A percentile compares a stretch with the other conserved stretches of the same genome.
These are phyloP conservation scores for Allomyces macrogynus DNA, from an alignment of 192 early-diverging fungal genomes.

Conservation along the genomic window DNA sequence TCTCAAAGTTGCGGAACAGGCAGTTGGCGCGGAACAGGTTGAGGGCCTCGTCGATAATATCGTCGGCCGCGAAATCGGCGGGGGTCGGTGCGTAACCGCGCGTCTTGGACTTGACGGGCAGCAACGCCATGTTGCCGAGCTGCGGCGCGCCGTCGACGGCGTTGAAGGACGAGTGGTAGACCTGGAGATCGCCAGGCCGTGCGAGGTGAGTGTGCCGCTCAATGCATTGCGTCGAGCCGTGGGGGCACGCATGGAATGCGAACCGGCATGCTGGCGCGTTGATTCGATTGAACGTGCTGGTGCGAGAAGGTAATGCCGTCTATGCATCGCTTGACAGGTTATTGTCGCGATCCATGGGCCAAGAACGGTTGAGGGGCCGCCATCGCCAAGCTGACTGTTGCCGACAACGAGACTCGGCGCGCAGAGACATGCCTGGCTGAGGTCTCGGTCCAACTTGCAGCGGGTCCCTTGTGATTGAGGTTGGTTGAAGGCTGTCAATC, in stretches of 20 bases:
- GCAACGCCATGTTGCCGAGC: constrained; percentile 66
- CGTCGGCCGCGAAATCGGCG: constrained; percentile 41
- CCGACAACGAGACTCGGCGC: too few relatives aligned
- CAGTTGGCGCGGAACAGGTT: constrained; percentile 88
- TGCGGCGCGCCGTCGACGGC: constrained; percentile 29
- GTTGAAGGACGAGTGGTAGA: constrained; percentile 76
- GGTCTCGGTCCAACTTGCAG: too few relatives aligned
- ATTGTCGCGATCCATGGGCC: background rate
- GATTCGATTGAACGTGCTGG: background rate
- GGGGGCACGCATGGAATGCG: background rate
- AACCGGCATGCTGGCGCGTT: background rate
- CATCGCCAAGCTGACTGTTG: too few relatives aligned
- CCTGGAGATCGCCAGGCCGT: constrained; percentile 16
- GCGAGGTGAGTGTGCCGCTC: background rate
- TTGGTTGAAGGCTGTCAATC: too few relatives aligned
- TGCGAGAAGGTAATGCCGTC: background rate
- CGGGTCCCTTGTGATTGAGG: too few relatives aligned
- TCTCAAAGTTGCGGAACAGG: constrained; percentile 98
- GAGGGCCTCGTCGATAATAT: constrained; percentile 88
- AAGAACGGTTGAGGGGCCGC: too few relatives aligned
- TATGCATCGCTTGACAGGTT: background rate
- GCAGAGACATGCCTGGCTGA: too few relatives aligned
- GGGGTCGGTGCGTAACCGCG: constrained; percentile 53
- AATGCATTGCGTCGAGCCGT: background rate
- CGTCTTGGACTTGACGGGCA: constrained; percentile 75